Evolutionary conservation across 2,329 filamentous ascomycete species (phyloP).

Genomic region (Penicillium janthinellum): DNA sequence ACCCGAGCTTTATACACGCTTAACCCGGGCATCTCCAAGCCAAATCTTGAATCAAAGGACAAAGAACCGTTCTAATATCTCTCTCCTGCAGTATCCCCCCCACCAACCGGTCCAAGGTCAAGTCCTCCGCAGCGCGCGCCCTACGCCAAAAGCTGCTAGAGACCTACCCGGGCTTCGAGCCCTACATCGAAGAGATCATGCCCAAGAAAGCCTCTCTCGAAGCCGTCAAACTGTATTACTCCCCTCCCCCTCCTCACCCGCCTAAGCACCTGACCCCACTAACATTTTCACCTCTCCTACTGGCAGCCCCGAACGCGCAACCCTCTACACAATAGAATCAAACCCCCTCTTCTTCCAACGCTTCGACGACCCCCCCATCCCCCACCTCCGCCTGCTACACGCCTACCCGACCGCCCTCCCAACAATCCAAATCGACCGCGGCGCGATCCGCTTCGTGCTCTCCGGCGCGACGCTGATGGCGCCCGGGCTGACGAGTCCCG

Average conservation of each 20-base stretch:
- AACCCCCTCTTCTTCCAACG: conserved; percentile 91
- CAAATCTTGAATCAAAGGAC: background rate
- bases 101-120: conserved; percentile 90
- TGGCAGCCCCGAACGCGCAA: conserved; percentile 74
- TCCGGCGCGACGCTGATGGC: conserved; percentile 95
- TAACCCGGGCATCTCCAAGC: background rate
- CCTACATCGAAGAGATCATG: conserved; percentile 89
- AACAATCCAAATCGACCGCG: conserved; percentile 85
- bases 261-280: background rate
- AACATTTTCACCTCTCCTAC: background rate
- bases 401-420: conserved; percentile 83
- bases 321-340: conserved; percentile 79
- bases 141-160: conserved; percentile 81
- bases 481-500: conserved; percentile 81
- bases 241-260: background rate
- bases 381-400: conserved; percentile 87
- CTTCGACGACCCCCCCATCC: conserved; percentile 73
- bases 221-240: conserved; percentile 75
- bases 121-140: conserved; percentile 88
- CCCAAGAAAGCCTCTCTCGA: conserved; percentile 93
- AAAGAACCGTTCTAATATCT: conserved; percentile 7
- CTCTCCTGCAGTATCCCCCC: conserved; percentile 64
- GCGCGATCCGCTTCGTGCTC: conserved; percentile 94
- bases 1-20: background rate
- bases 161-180: conserved; percentile 81